Base-by-base conservation (phyloP, 2,329 filamentous ascomycete species). In the Pseudogymnoascus sp. region DNA sequence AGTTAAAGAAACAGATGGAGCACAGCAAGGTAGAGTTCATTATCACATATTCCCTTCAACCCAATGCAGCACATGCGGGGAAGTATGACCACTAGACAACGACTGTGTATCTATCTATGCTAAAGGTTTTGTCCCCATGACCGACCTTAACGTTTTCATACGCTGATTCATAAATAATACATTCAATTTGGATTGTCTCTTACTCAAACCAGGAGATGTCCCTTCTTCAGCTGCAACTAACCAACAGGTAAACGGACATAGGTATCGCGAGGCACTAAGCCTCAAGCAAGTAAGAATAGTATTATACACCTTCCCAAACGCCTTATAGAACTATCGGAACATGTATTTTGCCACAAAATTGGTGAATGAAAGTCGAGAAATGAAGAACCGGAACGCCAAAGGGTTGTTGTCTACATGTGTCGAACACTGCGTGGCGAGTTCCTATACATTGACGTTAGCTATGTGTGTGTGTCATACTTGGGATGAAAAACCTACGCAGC, bases 401-500 rank as follows among this genome's bases (percentile, higher is more conserved):
- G 10, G 60, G 23, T 57, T 45, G n/a, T 61, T 58, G 62, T 56
- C 21, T 58, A n/a, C 28, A 60, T 35, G 23, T 60, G 41, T 57
- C 57, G 57, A 41, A 59, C 39, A 48, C 62, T 61, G 41, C 61
- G 61, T 57, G 62, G 61, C 10, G 61, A 61, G 26, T 55, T 41
- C 15, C 61, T 62, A n/a, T n/a, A 15, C 9, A 37, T 10, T 19
- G 41, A 52, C 8, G 15, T 52, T 30, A 52, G 45, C 30, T 19
- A 52, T 30, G 15, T 19, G 3, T 18, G 21, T 10, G 41, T 52
- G n/a, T 19, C 15, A 52, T 3, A 33, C 26, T 15, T n/a, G 19
- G 30, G n/a, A 55, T 38, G 33, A 34, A 35, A 5, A 13, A 75
- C 80, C 77, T 72, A 84, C 81, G 78, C 76, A 60, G 76, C 74